phyloP scores from a whole-genome alignment of 192 early-diverging fungal genomes.

The Gamsiella multidivaricata region DNA sequence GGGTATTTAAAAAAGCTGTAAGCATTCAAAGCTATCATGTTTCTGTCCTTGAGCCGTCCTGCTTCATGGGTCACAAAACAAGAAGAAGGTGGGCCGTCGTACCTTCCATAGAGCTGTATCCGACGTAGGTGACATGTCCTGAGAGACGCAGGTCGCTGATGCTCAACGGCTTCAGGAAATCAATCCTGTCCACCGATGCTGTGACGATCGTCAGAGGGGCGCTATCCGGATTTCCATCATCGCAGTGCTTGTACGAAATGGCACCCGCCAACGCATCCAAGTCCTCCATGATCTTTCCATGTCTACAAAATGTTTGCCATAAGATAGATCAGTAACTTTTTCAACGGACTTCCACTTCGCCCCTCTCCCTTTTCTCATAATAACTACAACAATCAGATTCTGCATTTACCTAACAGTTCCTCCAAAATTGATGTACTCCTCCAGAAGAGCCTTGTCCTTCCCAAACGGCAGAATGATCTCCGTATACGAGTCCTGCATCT shows the following conservation, averaged over 20 bases:
- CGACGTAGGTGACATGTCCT: constrained; percentile 87
- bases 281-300: constrained; percentile 89
- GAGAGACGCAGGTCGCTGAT: constrained; percentile 81
- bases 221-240: constrained; percentile 46
- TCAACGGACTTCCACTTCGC: too few relatives aligned
- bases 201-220: constrained; percentile 83
- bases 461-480: constrained; percentile 84
- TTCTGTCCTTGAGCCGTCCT: too few relatives aligned
- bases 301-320: constrained; percentile 41
- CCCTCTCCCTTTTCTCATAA: too few relatives aligned
- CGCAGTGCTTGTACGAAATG: constrained; percentile 80
- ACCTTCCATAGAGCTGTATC: constrained; percentile 90
- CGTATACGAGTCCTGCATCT: constrained; percentile 78
- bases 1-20: background rate
- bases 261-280: constrained; percentile 87
- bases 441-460: constrained; percentile 74
- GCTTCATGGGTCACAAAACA: too few relatives aligned
- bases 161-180: constrained; percentile 72
- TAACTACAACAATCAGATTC: too few relatives aligned
- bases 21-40: too few relatives aligned
- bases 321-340: too few relatives aligned
- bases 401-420: constrained; percentile 70
- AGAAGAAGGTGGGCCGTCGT: background rate
- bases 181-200: constrained; percentile 89
- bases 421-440: constrained; percentile 83